phyloP scores from a whole-genome alignment of 176 grass and related monocot genomes.

The Triticum timopheevii region DNA sequence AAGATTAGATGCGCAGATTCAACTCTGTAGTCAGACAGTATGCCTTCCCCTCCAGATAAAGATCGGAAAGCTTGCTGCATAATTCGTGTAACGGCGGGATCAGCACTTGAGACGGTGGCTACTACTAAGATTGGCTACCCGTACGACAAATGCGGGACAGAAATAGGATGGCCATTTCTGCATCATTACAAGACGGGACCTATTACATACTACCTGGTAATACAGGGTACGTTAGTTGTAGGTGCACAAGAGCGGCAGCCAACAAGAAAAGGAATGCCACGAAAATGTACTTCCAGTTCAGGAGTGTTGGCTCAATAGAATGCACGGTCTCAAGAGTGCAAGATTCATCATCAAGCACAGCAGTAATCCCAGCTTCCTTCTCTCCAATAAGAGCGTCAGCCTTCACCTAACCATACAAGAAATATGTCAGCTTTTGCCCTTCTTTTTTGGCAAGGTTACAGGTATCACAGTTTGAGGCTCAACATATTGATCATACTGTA shows the following conservation, averaged over 20 bases:
- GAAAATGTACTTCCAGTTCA: conserved; percentile 55
- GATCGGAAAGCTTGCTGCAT: neutral
- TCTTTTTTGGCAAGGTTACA: neutral
- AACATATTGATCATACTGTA: neutral
- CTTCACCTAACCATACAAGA: conserved; percentile 27
- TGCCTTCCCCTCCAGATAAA: neutral
- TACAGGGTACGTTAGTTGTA: neutral
- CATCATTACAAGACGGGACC: neutral
- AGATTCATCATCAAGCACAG: conserved; percentile 38
- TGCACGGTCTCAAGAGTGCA: conserved; percentile 31
- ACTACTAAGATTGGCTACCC: conserved; percentile 21
- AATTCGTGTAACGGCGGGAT: neutral
- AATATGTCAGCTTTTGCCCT: neutral
- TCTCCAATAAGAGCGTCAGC: neutral
- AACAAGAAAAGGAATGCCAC: conserved; percentile 41
- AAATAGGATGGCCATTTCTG: neutral
- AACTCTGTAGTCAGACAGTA: no score
- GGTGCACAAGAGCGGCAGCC: conserved; percentile 30
- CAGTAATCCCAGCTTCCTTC: conserved; percentile 33
- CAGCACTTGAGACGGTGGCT: neutral
- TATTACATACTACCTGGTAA: neutral
- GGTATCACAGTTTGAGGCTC: neutral
- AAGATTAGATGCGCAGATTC: no score
- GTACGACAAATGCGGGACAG: neutral
- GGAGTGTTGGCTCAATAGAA: conserved; percentile 41